Evolutionary conservation across 176 grass and related monocot species (phyloP).

Genomic region (Carex parvula): DNA sequence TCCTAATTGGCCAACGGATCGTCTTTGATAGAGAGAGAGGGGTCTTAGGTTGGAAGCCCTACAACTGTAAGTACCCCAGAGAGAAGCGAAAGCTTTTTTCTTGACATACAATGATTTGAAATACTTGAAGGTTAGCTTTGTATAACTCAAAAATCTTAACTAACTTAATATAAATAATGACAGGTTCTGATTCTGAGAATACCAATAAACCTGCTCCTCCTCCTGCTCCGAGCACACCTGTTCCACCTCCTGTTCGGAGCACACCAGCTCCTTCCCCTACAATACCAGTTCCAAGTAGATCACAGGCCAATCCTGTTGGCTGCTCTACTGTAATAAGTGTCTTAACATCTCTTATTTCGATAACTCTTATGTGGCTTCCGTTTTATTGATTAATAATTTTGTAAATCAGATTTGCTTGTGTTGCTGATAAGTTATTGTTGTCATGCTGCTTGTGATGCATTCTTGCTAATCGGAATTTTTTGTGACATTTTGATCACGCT

Average conservation of each 20-base stretch:
- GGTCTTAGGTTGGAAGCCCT: constrained; percentile 46
- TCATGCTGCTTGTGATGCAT: not conserved
- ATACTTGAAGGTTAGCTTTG: not conserved
- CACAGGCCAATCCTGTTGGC: not conserved
- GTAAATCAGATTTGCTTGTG: not conserved
- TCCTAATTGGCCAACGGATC: constrained; percentile 50
- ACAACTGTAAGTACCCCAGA: constrained; percentile 35
- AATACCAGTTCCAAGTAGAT: no score
- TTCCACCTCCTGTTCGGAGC: no score
- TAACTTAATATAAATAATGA: not conserved
- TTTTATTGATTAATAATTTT: not conserved
- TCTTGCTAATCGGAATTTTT: not conserved
- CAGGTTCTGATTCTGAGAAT: not conserved
- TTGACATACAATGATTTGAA: not conserved
- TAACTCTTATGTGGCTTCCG: not conserved
- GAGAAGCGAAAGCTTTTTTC: not conserved
- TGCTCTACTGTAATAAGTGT: not conserved
- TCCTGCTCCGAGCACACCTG: no score
- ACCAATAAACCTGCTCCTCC: not conserved
- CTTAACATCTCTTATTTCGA: not conserved
- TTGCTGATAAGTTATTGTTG: not conserved
- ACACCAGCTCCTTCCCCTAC: not conserved
- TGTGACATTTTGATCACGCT: not conserved
- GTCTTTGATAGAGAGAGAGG: constrained; percentile 49
- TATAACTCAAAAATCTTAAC: not conserved